Percentiles rank a stretch among this genome's conserved stretches.
phyloP scores from a whole-genome alignment of 352 stramenopile species.

The Bremia lactucae region DNA sequence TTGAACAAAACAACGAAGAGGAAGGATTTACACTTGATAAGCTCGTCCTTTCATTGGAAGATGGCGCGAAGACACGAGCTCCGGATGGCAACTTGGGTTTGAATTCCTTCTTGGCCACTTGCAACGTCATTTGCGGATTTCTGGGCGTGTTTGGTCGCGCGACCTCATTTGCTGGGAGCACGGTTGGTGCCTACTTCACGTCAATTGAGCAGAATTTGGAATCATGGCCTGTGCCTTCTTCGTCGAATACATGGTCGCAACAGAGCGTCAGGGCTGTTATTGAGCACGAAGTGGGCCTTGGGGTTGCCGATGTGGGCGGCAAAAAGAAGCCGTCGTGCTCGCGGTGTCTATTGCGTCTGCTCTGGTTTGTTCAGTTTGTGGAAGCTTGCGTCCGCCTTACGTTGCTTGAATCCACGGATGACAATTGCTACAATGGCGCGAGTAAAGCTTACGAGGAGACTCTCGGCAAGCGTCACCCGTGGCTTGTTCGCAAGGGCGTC shows the following conservation, averaged over 20 bases:
- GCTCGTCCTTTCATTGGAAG: constrained; percentile 29
- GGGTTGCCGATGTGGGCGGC: constrained; percentile 46
- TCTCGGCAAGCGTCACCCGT: constrained; percentile 66
- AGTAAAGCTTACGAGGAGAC: constrained; percentile 80
- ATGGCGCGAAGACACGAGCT: constrained; percentile 18
- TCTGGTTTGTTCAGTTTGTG: constrained; percentile 83
- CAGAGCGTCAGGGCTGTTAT: constrained; percentile 46
- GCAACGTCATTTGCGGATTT: constrained; percentile 57
- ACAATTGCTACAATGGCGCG: constrained; percentile 51
- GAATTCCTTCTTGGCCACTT: constrained; percentile 36
- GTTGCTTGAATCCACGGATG: constrained; percentile 50
- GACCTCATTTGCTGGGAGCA: constrained; percentile 70
- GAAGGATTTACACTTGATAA: constrained; percentile 37
- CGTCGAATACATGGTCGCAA: constrained; percentile 33
- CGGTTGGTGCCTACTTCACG: constrained; percentile 60
- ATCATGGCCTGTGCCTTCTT: constrained; percentile 23
- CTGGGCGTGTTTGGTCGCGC: constrained; percentile 69
- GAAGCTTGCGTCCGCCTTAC: constrained; percentile 59
- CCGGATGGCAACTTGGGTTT: constrained; percentile 34
- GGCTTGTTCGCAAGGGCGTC: constrained; percentile 78
- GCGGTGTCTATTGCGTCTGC: constrained; percentile 55
- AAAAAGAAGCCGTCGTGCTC: constrained; percentile 80
- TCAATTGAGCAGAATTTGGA: constrained; percentile 58
- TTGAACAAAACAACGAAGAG: constrained; percentile 24
- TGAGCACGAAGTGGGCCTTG: constrained; percentile 49